Evolutionary conservation across 306 rosid genomes (phyloP).

Genomic region (Dalbergia cochinchinensis): DNA sequence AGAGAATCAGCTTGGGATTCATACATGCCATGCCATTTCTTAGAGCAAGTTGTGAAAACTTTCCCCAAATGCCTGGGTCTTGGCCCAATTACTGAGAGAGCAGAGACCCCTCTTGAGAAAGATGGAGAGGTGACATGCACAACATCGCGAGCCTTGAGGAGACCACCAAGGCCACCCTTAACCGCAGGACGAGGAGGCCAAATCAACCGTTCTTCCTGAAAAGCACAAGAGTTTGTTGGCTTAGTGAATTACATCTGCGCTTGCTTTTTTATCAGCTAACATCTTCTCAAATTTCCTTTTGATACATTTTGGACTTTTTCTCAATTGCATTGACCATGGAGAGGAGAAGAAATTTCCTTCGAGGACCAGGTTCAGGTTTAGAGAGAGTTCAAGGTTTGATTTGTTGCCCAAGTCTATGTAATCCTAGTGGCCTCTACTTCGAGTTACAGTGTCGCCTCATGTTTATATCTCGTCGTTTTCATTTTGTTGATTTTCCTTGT

Average conservation of each 20-base stretch:
- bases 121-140: slow-evolving; percentile 40
- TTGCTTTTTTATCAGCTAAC: not conserved
- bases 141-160: slow-evolving; percentile 32
- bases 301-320: not conserved
- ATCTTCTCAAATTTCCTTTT: not conserved
- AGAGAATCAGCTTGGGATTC: slow-evolving; percentile 40
- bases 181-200: slow-evolving; percentile 57
- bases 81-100: slow-evolving; percentile 28
- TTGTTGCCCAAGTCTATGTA: not conserved
- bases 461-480: not conserved
- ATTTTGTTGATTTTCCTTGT: slow-evolving; percentile 9
- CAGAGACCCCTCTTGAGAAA: slow-evolving; percentile 25
- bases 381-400: not conserved
- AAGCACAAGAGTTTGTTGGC: not conserved
- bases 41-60: slow-evolving; percentile 51
- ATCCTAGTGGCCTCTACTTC: not conserved
- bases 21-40: slow-evolving; percentile 50
- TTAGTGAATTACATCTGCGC: not conserved
- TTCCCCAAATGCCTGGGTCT: slow-evolving; percentile 54
- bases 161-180: slow-evolving; percentile 53
- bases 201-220: slow-evolving; percentile 44
- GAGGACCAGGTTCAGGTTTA: not conserved
- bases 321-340: slow-evolving; percentile 5
- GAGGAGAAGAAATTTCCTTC: not conserved
- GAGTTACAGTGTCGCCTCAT: not conserved